phyloP scores from a whole-genome alignment of 176 grass and related monocot genomes.

The Saccharum spontaneum region DNA sequence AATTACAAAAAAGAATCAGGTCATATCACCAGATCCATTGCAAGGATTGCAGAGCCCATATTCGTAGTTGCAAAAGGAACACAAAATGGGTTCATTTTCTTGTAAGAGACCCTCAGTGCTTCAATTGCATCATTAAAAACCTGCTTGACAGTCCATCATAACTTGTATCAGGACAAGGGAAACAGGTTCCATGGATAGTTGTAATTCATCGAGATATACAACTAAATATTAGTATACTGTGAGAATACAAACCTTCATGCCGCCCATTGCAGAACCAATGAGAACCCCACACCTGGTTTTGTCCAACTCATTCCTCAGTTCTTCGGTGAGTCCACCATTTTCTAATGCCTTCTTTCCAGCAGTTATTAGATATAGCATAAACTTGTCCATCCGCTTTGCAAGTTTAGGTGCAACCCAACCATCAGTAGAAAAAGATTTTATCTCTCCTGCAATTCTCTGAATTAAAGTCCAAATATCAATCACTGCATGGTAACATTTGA shows the following conservation, averaged over 20 bases:
- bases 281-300: slow-evolving; percentile 96
- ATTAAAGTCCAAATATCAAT: slow-evolving; percentile 36
- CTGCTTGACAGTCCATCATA: slow-evolving; percentile 47
- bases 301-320: slow-evolving; percentile 75
- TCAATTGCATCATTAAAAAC: slow-evolving; percentile 98
- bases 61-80: slow-evolving; percentile 99
- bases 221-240: slow-evolving; percentile 8
- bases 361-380: slow-evolving; percentile 96
- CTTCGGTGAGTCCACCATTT: slow-evolving; percentile 88
- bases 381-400: slow-evolving; percentile 92
- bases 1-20: neutral
- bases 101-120: slow-evolving; percentile 96
- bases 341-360: slow-evolving; percentile 95
- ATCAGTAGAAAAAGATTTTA: slow-evolving; percentile 89
- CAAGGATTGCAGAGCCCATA: slow-evolving; percentile 99
- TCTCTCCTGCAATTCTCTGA: slow-evolving; percentile 98
- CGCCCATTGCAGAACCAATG: slow-evolving; percentile 97
- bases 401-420: slow-evolving; percentile 93
- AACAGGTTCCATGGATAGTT: slow-evolving; percentile 15
- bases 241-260: slow-evolving; percentile 73
- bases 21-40: slow-evolving; percentile 91
- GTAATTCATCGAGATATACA: slow-evolving; percentile 18
- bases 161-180: slow-evolving; percentile 21
- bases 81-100: slow-evolving; percentile 99
- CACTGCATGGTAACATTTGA: neutral